phyloP scores from a whole-genome alignment of 257 asterid genomes.

The Solanum virginianum region DNA sequence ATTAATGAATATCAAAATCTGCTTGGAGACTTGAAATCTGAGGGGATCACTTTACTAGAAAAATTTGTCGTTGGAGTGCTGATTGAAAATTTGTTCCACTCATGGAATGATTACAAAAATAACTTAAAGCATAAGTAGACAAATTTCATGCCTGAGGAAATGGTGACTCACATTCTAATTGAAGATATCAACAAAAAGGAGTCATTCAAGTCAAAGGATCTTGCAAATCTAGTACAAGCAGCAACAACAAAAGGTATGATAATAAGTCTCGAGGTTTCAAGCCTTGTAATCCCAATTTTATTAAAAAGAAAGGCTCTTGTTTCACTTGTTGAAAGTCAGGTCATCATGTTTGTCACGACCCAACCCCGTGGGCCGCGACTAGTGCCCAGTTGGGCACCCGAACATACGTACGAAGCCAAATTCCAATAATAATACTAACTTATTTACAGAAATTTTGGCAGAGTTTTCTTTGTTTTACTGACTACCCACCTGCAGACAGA shows the following conservation, averaged over 20 bases:
- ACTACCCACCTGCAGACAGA: too few species aligned
- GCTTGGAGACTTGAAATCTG: not conserved
- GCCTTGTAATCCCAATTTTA: not conserved
- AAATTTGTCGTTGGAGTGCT: not conserved
- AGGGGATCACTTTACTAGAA: not conserved
- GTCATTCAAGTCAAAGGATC: not conserved
- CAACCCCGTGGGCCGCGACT: too few species aligned
- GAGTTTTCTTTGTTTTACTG: too few species aligned
- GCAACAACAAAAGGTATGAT: not conserved
- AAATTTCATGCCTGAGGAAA: not conserved
- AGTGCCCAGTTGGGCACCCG: too few species aligned
- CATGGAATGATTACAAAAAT: not conserved
- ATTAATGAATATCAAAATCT: not conserved
- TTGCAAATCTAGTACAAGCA: not conserved
- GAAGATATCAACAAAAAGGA: not conserved
- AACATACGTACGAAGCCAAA: too few species aligned
- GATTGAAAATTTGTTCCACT: not conserved
- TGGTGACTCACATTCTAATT: not conserved
- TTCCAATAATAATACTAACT: too few species aligned
- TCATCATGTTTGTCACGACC: too few species aligned
- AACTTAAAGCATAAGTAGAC: not conserved
- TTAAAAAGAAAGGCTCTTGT: not conserved
- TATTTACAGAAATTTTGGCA: too few species aligned
- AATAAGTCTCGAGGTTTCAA: not conserved
- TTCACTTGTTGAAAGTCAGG: not conserved